A percentile compares a stretch with the other conserved stretches of the same genome.
These are phyloP conservation scores for Backusella australiensis DNA, from an alignment of 192 early-diverging fungal genomes.

Conservation along the genomic window DNA sequence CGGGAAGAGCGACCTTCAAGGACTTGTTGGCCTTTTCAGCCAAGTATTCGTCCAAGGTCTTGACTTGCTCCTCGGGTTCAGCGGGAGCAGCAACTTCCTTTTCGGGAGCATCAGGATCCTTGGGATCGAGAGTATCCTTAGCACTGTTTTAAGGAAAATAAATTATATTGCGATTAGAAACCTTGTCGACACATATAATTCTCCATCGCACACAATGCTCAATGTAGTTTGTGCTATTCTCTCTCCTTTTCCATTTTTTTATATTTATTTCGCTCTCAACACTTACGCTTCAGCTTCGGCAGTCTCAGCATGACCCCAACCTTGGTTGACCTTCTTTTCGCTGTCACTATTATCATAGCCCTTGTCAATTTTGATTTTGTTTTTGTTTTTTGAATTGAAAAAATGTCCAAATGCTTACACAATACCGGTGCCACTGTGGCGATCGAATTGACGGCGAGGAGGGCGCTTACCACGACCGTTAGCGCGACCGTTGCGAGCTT, in stretches of 20 bases:
- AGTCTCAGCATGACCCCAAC: slow-evolving; percentile 71
- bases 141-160: background rate
- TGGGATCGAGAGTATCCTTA: slow-evolving; percentile 19
- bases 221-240: background rate
- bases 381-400: background rate
- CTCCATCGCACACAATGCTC: background rate
- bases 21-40: slow-evolving; percentile 68
- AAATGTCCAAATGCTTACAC: slow-evolving; percentile 29
- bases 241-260: background rate
- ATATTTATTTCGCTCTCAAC: background rate
- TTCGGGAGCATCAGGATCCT: slow-evolving; percentile 35
- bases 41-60: slow-evolving; percentile 87
- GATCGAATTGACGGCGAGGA: slow-evolving; percentile 74
- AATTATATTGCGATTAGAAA: background rate
- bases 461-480: background rate
- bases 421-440: slow-evolving; percentile 77
- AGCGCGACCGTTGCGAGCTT: slow-evolving; percentile 25
- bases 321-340: slow-evolving; percentile 90
- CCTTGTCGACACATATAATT: background rate
- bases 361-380: background rate
- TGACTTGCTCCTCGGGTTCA: slow-evolving; percentile 77
- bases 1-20: slow-evolving; percentile 54
- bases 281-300: slow-evolving; percentile 51
- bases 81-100: slow-evolving; percentile 43
- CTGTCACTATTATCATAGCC: slow-evolving; percentile 51